Conservation (phyloP, 208 protist genomes). For the Trypanosoma melophagium region DNA sequence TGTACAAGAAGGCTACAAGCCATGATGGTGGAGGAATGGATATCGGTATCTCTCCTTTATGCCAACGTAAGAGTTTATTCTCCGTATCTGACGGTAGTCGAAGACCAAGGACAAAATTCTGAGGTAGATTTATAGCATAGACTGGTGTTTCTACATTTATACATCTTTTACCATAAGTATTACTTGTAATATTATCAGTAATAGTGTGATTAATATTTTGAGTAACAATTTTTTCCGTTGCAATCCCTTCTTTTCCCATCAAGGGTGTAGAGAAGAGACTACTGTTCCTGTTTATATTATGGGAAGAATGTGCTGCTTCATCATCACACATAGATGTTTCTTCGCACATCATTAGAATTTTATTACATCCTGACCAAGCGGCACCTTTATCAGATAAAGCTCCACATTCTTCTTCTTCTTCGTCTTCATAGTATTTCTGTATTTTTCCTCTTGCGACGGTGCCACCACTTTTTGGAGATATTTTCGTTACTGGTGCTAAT, state of each 20-base stretch:
- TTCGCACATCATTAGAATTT: neutral
- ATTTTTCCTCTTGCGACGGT: neutral
- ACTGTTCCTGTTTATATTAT: neutral
- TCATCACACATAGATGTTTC: neutral
- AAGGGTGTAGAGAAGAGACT: neutral
- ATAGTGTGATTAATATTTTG: neutral
- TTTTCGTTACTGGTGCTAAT: neutral
- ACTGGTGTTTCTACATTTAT: neutral
- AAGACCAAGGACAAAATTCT: slow-evolving; percentile 17
- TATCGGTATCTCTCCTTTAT: neutral
- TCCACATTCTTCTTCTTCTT: neutral
- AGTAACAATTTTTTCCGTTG: neutral
- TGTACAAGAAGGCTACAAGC: slow-evolving; percentile 25
- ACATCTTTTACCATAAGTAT: neutral
- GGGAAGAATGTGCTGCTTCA: neutral
- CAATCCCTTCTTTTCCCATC: slow-evolving; percentile 4
- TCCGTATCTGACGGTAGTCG: slow-evolving; percentile 18
- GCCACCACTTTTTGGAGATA: neutral
- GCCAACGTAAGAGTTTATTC: slow-evolving; percentile 8
- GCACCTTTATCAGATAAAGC: neutral
- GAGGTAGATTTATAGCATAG: slow-evolving; percentile 18
- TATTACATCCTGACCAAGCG: neutral
- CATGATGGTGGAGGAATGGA: slow-evolving; percentile 6
- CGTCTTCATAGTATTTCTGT: neutral
- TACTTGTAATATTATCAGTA: neutral